Evolutionary conservation across 352 stramenopile genomes (phyloP).

Genomic region (Phytophthora pistaciae): DNA sequence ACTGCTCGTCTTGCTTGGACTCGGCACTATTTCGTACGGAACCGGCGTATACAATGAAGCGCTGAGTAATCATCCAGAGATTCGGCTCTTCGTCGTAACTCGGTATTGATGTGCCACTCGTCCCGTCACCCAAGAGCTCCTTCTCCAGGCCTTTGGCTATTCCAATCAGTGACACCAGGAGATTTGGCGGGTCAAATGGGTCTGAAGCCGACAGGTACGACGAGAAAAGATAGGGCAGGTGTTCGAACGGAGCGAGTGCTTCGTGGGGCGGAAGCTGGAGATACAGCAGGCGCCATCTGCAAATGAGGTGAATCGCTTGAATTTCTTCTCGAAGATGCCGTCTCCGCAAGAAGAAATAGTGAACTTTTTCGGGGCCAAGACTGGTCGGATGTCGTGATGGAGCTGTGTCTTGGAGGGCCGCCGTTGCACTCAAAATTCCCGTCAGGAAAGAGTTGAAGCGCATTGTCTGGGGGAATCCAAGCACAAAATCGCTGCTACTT

Average conservation of each 20-base stretch:
- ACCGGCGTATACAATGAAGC: constrained; percentile 32
- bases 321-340: constrained; percentile 46
- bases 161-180: constrained; percentile 36
- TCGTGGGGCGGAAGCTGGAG: constrained; percentile 55
- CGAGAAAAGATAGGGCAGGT: constrained; percentile 53
- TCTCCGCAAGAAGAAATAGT: constrained; percentile 66
- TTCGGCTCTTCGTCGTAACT: constrained; percentile 21
- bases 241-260: constrained; percentile 63
- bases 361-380: constrained; percentile 18
- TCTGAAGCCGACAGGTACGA: constrained; percentile 28
- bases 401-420: neutral
- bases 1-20: constrained; percentile 7
- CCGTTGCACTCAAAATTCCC: constrained; percentile 20
- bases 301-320: constrained; percentile 60
- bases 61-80: constrained; percentile 28
- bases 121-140: constrained; percentile 12
- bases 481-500: constrained; percentile 18
- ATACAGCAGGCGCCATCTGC: constrained; percentile 65
- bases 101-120: neutral
- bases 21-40: neutral
- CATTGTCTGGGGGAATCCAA: constrained; percentile 55
- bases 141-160: constrained; percentile 44
- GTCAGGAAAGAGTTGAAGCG: constrained; percentile 67
- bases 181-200: constrained; percentile 35
- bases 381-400: neutral